phyloP scores from a whole-genome alignment of 2,329 filamentous ascomycete genomes.

The Cercospora sp. region DNA sequence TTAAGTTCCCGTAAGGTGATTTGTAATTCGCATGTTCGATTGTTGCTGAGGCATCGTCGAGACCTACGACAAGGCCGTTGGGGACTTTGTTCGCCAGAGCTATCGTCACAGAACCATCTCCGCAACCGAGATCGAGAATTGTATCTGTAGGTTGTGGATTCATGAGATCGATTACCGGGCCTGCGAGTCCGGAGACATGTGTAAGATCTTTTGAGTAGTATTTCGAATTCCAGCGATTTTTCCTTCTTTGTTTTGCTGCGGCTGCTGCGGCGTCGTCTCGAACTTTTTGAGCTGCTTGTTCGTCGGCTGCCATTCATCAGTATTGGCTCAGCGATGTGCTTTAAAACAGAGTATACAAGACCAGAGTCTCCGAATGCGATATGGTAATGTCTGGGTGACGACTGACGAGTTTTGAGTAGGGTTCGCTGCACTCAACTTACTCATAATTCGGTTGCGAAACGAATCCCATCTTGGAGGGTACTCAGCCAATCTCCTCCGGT shows the following conservation, averaged over 20 bases:
- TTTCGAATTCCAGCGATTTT: conserved; percentile 11
- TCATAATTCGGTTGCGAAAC: conserved; percentile 12
- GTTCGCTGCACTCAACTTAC: background rate
- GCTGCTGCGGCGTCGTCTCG: conserved; percentile 7
- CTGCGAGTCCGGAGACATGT: conserved; percentile 42
- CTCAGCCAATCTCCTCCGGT: background rate
- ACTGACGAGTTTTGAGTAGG: background rate
- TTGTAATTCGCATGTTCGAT: conserved; percentile 36
- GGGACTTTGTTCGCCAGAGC: conserved; percentile 35
- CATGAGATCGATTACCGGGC: conserved; percentile 41
- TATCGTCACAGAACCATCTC: conserved; percentile 44
- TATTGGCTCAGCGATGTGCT: background rate
- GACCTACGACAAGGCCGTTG: conserved; percentile 39
- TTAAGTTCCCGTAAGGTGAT: conserved; percentile 3
- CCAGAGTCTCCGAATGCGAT: background rate
- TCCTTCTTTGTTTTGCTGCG: conserved; percentile 9
- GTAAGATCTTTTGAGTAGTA: conserved; percentile 6
- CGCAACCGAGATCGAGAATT: conserved; percentile 44
- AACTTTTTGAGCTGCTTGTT: conserved; percentile 9
- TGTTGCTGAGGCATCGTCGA: conserved; percentile 44
- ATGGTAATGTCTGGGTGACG: background rate
- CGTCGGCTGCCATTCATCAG: background rate
- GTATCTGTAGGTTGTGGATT: conserved; percentile 35
- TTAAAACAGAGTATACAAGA: background rate
- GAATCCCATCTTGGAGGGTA: conserved; percentile 13